Base-by-base conservation (phyloP, 1,284 basidiomycete genomes). In the Cryptococcus jaspeensis region DNA sequence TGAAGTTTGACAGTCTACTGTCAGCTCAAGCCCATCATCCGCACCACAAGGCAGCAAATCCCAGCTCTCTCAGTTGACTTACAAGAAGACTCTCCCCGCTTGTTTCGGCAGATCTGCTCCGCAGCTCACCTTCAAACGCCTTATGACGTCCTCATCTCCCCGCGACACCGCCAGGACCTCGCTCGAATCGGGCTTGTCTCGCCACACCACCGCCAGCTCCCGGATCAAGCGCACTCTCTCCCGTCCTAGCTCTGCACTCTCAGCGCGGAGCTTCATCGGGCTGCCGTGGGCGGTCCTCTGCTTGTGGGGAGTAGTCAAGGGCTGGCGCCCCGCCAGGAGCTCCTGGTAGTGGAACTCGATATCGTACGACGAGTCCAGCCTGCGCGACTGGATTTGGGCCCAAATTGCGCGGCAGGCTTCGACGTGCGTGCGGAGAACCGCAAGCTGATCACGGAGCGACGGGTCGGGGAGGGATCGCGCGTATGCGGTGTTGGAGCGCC, bases 191-290 rank as follows among this genome's bases (percentile, higher is more conserved):
- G 61, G 53, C 2, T 43, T 20, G 16, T 62, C 55, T 6, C 54
- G 40, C 70, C 69, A 74, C 9, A 73, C 52, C 6, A 28, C 11
- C 7, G 64, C 59, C 22, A 74, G 55, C 37, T 67, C 58, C 20
- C 64, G 36, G 41, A 59, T 61, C 37, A 62, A 58, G 4, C 61
- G 53, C n/a, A 53, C 25, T 23, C 44, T 52, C 39, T 53, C 53
- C 12, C 49, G 28, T 13, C 32, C 50, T 1, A 12, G 7, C 18
- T 52, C 47, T 0, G 52, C 48, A 35, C 15, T 57, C 32, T 56
- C 56, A 3, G 32, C 53, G 36, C 41, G 55, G 22, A 37, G 38
- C 37, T 51, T 51, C n/a, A 23, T 40, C 23, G 54, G 54, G 44
- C 46, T 60, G 43, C 44, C 37, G 23, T 50, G n/a, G 0, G 32